Base-by-base conservation (phyloP, 2,329 filamentous ascomycete genomes). In the Curvularia sp. region DNA sequence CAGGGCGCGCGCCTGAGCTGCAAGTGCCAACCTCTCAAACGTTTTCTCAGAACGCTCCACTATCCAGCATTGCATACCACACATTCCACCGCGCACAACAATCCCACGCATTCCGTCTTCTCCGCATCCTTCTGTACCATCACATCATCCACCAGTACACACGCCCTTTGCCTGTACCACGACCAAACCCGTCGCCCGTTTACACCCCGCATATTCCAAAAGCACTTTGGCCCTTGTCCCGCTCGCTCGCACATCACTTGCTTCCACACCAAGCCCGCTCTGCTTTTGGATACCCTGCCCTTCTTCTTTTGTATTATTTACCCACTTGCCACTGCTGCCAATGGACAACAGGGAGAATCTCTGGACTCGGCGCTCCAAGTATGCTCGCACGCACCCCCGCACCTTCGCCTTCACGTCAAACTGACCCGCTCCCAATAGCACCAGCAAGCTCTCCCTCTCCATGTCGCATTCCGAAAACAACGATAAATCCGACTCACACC, bases 361-460 rank as follows among this genome's bases (percentile, higher is more conserved):
- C 83, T 94, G 91, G 91, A 89, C 87, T 80, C 89, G 91, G 80
- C 89, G 91, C 80, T 89, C 88, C 80, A 93, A 92, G 91, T 93
- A 84, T 79, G 88, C 67, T 61, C 58, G 53, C 62, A 39, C 61
- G 48, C 41, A 32, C 50, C 61, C 62, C 69, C 64, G 63, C 65
- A 59, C 47, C 60, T 32, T 59, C 41, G 49, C 45, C 39, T 36
- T 56, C 53, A 27, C 42, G 32, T 23, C 23, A 13, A 39, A 68
- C 73, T 76, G 59, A 76, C 72, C 72, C 69, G 55, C 72, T 53
- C 54, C 63, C 66, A 52, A 57, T 74, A 95, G 90, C 83, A 86
- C 87, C 80, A 91, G 87, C 85, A 98, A 96, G 83, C 90, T 97
- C 80, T 96, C 93, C 69, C 85, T 98, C 64, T 89, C 92, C 70